Evolutionary conservation across 192 early-diverging fungal species (phyloP), one percentile per base, ranked within the genome.

Genomic region (Pilaira anomala): DNA sequence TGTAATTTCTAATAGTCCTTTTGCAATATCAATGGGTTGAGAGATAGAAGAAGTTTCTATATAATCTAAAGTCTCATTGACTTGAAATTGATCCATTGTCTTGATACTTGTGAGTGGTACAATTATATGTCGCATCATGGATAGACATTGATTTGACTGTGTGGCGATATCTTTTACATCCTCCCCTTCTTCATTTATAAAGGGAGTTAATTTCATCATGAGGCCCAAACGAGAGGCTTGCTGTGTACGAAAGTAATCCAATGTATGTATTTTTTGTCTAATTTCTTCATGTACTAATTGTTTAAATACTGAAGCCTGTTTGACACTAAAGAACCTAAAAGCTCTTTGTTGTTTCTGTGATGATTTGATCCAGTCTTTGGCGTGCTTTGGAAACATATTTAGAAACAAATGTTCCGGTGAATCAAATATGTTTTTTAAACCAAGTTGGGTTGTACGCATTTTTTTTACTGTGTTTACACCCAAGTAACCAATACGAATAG

Each of bases 221-320:
- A 91, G 67, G 4, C 91, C 91, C 19, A 93, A 76, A 56, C 75
- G 79, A 19, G 72, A 76, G 0, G 90, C 86, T 48, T 90, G 80
- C 21, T 75, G 70, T 22, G 85, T 68, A 30, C 82, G 79, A 22
- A 84, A 73, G 13, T 66, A 52, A 4, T 65, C 73, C 7, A 91
- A 64, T 12, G 69, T 67, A 6, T 59, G 60, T 24, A 70, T 78
- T 60, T 88, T 86, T 51, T 75, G 60, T 5, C 54, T 72, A 50
- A 91, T 75, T 71, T 91, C 89, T 29, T 83, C 83, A 28, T 75
- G 79, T 14, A 84, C 78, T 49, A 82, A 58, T 52, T 76, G 66
- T 60, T 82, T 52, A 49, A 85, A 54, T 56, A 62, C 25, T 62
- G 66, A 65, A 54, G 60, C 18, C 33, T 39, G 30, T 16, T 12